Percentiles rank a stretch among this genome's conserved stretches.
phyloP scores from a whole-genome alignment of 139 green algal species.

The Ettlia oleoabundans region DNA sequence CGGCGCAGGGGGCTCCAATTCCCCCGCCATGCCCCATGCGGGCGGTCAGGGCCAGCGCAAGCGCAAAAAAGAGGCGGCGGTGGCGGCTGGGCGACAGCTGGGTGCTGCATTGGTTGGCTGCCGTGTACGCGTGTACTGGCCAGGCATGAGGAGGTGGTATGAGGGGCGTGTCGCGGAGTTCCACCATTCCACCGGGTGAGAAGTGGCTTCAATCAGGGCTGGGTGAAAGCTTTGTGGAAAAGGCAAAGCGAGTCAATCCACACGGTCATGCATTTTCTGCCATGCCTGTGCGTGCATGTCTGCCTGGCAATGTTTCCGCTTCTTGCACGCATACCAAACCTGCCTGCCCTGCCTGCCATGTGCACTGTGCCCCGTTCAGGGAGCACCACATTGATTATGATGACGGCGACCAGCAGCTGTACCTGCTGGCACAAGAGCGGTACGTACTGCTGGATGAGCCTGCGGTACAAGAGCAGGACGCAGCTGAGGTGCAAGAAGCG shows the following conservation, averaged over 20 bases:
- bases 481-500: neutral
- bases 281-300: no score
- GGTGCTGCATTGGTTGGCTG: neutral
- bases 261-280: neutral
- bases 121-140: slow-evolving; percentile 15
- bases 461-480: neutral
- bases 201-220: neutral
- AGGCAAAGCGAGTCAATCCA: neutral
- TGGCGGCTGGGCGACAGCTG: slow-evolving; percentile 1
- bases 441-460: slow-evolving; percentile 19
- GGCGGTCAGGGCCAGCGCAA: neutral
- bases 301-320: neutral
- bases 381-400: slow-evolving; percentile 17
- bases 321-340: neutral
- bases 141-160: slow-evolving; percentile 16
- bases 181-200: neutral
- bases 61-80: neutral
- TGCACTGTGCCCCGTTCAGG: neutral
- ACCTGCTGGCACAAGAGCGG: slow-evolving; percentile 20
- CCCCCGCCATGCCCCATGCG: neutral
- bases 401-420: slow-evolving; percentile 21
- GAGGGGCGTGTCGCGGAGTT: neutral
- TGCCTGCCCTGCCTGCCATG: neutral
- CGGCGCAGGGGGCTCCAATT: no score
- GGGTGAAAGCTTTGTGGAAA: neutral